A percentile compares a stretch with the other conserved stretches of the same genome.
phyloP scores from a whole-genome alignment of 345 rosid species.

The Sonneratia alba region DNA sequence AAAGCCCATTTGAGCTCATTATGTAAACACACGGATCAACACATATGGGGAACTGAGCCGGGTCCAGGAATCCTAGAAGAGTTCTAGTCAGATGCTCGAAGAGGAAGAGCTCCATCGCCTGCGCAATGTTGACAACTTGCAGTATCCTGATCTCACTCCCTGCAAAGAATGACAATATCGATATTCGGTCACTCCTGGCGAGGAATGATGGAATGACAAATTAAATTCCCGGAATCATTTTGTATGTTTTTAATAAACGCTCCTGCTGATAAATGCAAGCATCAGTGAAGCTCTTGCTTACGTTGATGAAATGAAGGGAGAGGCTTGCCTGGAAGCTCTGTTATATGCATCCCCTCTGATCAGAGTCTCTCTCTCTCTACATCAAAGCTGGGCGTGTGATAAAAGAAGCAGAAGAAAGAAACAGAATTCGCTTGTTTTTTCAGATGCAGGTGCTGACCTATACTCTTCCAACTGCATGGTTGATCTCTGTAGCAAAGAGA shows the following conservation, averaged over 20 bases:
- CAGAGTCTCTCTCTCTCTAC: conserved; percentile 54
- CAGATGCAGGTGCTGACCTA: conserved; percentile 33
- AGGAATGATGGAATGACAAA: too few relatives aligned
- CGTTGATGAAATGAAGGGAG: conserved; percentile 50
- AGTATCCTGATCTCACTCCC: too few relatives aligned
- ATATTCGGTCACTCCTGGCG: too few relatives aligned
- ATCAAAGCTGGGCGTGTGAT: conserved; percentile 59
- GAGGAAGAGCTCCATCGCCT: too few relatives aligned
- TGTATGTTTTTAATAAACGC: conserved; percentile 61
- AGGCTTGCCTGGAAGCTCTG: conserved; percentile 50
- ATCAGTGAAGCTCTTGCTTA: conserved; percentile 52
- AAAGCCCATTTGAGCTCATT: conserved; percentile 40
- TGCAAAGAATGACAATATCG: too few relatives aligned
- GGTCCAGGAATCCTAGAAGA: conserved; percentile 56
- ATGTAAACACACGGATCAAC: conserved; percentile 78
- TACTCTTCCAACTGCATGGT: conserved; percentile 84
- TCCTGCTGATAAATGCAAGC: conserved; percentile 65
- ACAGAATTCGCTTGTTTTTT: conserved; percentile 41
- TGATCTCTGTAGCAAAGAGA: conserved; percentile 59
- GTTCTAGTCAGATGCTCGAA: too few relatives aligned
- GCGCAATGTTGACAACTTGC: too few relatives aligned
- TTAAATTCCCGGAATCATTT: conserved; percentile 47
- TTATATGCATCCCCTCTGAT: conserved; percentile 57
- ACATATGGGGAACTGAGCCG: conserved; percentile 76
- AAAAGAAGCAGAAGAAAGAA: conserved; percentile 61